Evolutionary conservation across 2,329 filamentous ascomycete species (phyloP).

Genomic region (Calonectria crousiana): DNA sequence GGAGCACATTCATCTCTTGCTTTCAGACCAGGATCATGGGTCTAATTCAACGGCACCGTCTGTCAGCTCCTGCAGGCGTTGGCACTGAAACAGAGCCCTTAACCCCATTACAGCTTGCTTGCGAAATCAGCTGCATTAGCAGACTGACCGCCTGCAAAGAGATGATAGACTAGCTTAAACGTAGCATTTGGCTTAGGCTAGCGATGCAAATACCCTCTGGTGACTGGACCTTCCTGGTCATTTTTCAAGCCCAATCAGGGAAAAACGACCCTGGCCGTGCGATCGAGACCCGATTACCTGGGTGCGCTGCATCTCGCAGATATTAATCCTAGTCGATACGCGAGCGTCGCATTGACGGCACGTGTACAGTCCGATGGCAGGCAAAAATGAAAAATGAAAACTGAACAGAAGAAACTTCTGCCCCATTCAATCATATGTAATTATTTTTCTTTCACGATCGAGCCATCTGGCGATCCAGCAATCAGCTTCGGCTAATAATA

Average conservation of each 20-base stretch:
- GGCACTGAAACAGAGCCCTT: background rate
- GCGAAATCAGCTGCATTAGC: conserved; percentile 3
- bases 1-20: background rate
- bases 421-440: background rate
- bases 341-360: conserved; percentile 22
- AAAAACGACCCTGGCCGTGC: conserved; percentile 8
- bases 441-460: background rate
- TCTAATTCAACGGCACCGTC: background rate
- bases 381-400: conserved; percentile 5
- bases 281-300: conserved; percentile 32
- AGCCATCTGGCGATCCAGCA: background rate
- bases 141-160: conserved; percentile 1
- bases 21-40: conserved; percentile 9
- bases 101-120: conserved; percentile 8
- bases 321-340: conserved; percentile 22
- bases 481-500: background rate
- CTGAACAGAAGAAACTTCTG: background rate
- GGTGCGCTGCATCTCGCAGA: conserved; percentile 24
- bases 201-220: background rate
- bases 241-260: conserved; percentile 16
- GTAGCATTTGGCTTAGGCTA: background rate
- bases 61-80: conserved; percentile 5
- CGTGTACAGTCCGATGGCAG: conserved; percentile 8
- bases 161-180: background rate
- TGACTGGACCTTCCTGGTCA: conserved; percentile 10